Conservation (phyloP, 2,329 filamentous ascomycete species). For the Plectosphaerella cucumerina region DNA sequence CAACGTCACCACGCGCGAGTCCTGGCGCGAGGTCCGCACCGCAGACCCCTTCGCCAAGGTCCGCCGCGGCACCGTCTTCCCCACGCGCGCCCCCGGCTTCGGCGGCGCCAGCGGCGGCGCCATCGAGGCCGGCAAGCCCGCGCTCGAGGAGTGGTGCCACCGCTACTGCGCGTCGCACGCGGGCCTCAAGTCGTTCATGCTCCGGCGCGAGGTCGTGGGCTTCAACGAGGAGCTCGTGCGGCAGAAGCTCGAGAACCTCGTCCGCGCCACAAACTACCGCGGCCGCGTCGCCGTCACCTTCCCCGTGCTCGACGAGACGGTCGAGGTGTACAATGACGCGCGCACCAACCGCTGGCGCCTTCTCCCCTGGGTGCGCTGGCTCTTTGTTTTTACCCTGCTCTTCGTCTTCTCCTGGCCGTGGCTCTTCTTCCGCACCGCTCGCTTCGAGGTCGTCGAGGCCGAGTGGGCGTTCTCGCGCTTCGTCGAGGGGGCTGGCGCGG, state of each 20-base stretch:
- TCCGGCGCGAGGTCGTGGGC: conserved; percentile 51
- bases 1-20: conserved; percentile 31
- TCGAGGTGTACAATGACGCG: conserved; percentile 62
- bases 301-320: conserved; percentile 48
- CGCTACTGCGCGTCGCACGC: conserved; percentile 58
- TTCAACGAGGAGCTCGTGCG: conserved; percentile 53
- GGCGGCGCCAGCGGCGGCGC: conserved; percentile 16
- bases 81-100: conserved; percentile 44
- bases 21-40: conserved; percentile 42
- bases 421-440: conserved; percentile 62
- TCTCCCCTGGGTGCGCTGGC: conserved; percentile 56
- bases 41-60: conserved; percentile 56
- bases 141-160: conserved; percentile 58
- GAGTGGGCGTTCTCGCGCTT: conserved; percentile 54
- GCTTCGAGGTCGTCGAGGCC: conserved; percentile 59
- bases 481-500: conserved; percentile 5
- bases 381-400: conserved; percentile 63
- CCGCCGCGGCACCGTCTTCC: conserved; percentile 60
- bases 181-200: conserved; percentile 51
- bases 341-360: conserved; percentile 62
- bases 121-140: conserved; percentile 2
- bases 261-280: conserved; percentile 63
- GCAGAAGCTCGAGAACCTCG: conserved; percentile 47
- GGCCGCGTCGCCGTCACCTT: conserved; percentile 58
- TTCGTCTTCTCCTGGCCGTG: conserved; percentile 70